phyloP scores from a whole-genome alignment of 1,284 basidiomycete species.

The Fistulina hepatica region DNA sequence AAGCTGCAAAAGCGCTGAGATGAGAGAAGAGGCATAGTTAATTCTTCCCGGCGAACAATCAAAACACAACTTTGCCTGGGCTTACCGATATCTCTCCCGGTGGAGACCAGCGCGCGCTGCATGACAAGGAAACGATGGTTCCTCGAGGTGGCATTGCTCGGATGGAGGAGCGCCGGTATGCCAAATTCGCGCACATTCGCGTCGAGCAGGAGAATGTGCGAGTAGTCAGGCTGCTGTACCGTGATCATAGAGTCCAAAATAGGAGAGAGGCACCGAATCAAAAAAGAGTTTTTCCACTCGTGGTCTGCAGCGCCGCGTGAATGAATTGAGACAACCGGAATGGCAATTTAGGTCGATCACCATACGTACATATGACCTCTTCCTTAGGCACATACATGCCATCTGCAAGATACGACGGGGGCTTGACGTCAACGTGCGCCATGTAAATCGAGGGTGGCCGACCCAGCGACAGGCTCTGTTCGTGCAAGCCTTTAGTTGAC shows the following conservation, averaged over 20 bases:
- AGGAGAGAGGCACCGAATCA: constrained; percentile 51
- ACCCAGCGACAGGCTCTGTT: constrained; percentile 63
- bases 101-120: constrained; percentile 57
- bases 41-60: constrained; percentile 5
- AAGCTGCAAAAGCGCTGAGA: constrained; percentile 55
- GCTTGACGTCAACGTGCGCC: constrained; percentile 56
- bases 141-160: constrained; percentile 23
- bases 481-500: constrained; percentile 1
- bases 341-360: no score
- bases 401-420: constrained; percentile 45
- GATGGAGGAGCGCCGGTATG: constrained; percentile 44
- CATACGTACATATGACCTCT: constrained; percentile 55
- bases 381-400: constrained; percentile 46
- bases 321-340: constrained; percentile 2
- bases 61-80: constrained; percentile 9
- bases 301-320: constrained; percentile 35
- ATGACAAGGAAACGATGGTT: constrained; percentile 47
- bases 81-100: constrained; percentile 59
- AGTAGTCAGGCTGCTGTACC: constrained; percentile 46
- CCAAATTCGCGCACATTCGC: constrained; percentile 47
- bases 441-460: constrained; percentile 63
- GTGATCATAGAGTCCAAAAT: constrained; percentile 57
- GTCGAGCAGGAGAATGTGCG: constrained; percentile 47
- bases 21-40: no score
- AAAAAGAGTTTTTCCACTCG: constrained; percentile 65